Base-by-base conservation (phyloP, 1,139 yeast species). In the Kurtzmaniella natalensis region DNA sequence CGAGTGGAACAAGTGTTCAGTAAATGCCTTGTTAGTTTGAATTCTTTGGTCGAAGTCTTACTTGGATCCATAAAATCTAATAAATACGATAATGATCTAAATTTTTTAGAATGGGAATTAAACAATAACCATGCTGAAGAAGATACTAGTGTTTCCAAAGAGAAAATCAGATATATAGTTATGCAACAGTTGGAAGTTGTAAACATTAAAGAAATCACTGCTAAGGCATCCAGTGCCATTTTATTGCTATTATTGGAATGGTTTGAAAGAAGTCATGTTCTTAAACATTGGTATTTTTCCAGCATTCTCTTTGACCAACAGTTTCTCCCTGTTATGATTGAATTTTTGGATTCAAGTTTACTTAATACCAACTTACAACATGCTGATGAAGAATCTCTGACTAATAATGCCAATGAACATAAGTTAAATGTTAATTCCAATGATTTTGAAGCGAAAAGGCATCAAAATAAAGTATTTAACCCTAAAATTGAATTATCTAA, bases 211-310 rank as follows among this genome's bases (percentile, higher is more conserved):
- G 95, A 85, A 48, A 63, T 77, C 2, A 64, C 81, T 1, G 51
- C 83, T 36, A 84, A 82, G 45, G 76, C 83, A 2, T 69, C 82
- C 3, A 65, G 82, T 1, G 72, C 76, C 2, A 70, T 78, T 1
- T 38, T 87, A 1, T 47, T 63, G 5, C 46, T 75, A 14, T 52
- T 92, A 19, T 54, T 81, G 22, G 72, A 71, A 46, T 92, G 97
- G 96, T 81, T 87, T 53, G 84, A 83, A 48, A 57, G 72, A 9
- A 81, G 78, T 34, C 95, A 92, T 55, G 63, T 87, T 2, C 57
- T 88, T 44, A 89, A 89, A 53, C 79, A 72, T 51, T 94, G 88
- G 53, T 85, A 81, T 49, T 60, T 92, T 10, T 59, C 82, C 2
- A 74, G 87, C 0, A 53, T 92, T 18, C 53, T 92, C 25, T 84